Percentiles rank a stretch among this genome's conserved stretches.
These are phyloP conservation scores for Mycena leptocephala DNA, from an alignment of 768 basidiomycete genomes.

Conservation along the genomic window DNA sequence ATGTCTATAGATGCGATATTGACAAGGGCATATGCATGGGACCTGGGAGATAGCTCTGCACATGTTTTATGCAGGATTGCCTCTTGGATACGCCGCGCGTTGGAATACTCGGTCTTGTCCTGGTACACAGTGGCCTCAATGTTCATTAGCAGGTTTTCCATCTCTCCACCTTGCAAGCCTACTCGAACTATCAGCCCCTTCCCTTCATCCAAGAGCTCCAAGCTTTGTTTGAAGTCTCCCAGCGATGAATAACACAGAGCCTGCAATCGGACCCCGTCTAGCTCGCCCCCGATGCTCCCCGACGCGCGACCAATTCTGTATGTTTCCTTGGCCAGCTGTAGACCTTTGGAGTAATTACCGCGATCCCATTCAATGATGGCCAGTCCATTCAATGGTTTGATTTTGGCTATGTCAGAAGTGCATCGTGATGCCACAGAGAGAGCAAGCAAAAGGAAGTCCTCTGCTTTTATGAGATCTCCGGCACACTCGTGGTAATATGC, in stretches of 20 bases:
- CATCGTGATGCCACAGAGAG: not conserved
- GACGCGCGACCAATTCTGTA: too few species aligned
- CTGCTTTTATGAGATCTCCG: too few species aligned
- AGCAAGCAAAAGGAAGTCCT: too few species aligned
- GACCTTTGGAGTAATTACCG: too few species aligned
- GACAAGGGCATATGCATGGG: not conserved
- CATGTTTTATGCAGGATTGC: not conserved
- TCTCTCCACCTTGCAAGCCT: not conserved
- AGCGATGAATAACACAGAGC: not conserved
- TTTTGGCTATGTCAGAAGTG: not conserved
- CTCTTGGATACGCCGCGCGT: not conserved
- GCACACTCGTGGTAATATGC: too few species aligned
- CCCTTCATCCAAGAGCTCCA: not conserved
- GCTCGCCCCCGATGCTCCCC: not conserved
- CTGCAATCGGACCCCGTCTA: not conserved
- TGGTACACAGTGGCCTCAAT: not conserved
- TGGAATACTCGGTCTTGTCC: not conserved
- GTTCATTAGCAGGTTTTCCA: not conserved
- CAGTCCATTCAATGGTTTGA: too few species aligned
- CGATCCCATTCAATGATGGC: too few species aligned
- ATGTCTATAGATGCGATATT: not conserved
- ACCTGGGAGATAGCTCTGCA: not conserved
- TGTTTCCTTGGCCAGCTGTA: too few species aligned
- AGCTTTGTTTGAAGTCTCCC: not conserved
- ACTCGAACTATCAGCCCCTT: not conserved